Evolutionary conservation across 495 filamentous ascomycete species (phyloP), one percentile per base, ranked within the genome.

Genomic region (Lophiostoma macrostomum): DNA sequence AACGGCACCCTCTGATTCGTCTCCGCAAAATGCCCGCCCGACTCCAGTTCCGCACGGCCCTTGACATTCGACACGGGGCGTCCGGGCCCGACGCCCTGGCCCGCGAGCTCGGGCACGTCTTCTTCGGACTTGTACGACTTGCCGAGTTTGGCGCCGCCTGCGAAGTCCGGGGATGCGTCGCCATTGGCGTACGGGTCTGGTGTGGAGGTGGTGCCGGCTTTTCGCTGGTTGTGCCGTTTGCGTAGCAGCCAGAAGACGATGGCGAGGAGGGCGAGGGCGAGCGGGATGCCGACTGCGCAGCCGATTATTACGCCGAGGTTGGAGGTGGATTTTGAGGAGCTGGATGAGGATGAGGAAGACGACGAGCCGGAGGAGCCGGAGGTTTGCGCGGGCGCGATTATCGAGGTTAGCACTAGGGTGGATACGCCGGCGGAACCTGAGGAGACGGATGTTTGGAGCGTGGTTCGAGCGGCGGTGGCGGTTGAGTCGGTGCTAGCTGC

Each of bases 211-310:
- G 39, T 16, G 24, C 30, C 22, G 4, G 11, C 18, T 30, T 23
- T 35, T 5, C 40, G 18, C 31, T 53, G 49, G 13, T 41, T 16
- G 2, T 16, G 20, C 19, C 55, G 46, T 27, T 53, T 53, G 41
- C 49, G 56, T 31, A 53, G 23, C 31, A 59, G 48, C 40, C 40
- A 53, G 34, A 53, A 22, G 24, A 59, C 34, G 32, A 59, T 53
- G 25, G 32, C 48, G 25, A 43, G 8, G 42, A 59, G 41, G 12
- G 49, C 42, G 19, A 59, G 41, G 12, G 32, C 48, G 48, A 59
- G 48, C 12, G 56, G 56, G 41, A 59, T 59, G 40, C 56, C 56
- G 36, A 59, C 56, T 8, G 56, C 49, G 27, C 48, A 53, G 41
- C 56, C 56, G 12, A 59, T 43, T 24, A 59, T 59, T 34, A 59